Percentiles rank a stretch among this genome's conserved stretches.
Conservation (phyloP, 257 asterid genomes). For the Fraxinus anomala region DNA sequence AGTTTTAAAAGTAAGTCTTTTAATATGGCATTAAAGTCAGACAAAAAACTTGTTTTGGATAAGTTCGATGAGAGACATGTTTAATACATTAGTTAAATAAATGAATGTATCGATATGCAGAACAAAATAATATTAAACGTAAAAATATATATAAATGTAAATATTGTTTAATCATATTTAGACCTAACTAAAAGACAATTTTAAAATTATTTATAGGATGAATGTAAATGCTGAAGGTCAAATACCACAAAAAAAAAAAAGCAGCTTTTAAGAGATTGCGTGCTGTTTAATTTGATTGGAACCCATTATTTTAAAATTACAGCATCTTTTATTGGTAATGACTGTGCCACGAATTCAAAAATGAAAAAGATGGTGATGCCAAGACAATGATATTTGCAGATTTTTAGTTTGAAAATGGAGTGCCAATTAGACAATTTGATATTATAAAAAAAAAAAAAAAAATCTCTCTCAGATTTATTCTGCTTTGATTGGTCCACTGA, state of each 20-base stretch:
- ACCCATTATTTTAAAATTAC: slow-evolving; percentile 11
- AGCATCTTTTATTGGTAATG: slow-evolving; percentile 31
- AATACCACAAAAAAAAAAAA: background rate
- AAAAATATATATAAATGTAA: too few relatives aligned
- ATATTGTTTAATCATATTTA: too few relatives aligned
- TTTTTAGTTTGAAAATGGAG: slow-evolving; percentile 24
- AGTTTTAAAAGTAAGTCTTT: too few relatives aligned
- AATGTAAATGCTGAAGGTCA: background rate
- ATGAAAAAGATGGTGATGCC: slow-evolving; percentile 29
- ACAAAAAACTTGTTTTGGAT: too few relatives aligned
- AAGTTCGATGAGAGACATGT: too few relatives aligned
- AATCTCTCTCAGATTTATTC: slow-evolving; percentile 10
- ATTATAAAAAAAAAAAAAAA: background rate
- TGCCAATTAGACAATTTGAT: background rate
- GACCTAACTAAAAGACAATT: background rate
- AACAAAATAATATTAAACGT: too few relatives aligned
- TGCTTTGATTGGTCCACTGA: background rate
- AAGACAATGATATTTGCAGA: slow-evolving; percentile 40
- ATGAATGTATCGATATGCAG: too few relatives aligned
- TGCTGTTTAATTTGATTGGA: slow-evolving; percentile 37
- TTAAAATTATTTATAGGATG: background rate
- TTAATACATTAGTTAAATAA: too few relatives aligned
- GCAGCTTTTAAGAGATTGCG: slow-evolving; percentile 1
- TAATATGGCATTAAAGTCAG: too few relatives aligned
- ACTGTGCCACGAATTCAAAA: slow-evolving; percentile 38